Base-by-base conservation (phyloP, 148 eudicot genomes). In the Limonium bicolor region DNA sequence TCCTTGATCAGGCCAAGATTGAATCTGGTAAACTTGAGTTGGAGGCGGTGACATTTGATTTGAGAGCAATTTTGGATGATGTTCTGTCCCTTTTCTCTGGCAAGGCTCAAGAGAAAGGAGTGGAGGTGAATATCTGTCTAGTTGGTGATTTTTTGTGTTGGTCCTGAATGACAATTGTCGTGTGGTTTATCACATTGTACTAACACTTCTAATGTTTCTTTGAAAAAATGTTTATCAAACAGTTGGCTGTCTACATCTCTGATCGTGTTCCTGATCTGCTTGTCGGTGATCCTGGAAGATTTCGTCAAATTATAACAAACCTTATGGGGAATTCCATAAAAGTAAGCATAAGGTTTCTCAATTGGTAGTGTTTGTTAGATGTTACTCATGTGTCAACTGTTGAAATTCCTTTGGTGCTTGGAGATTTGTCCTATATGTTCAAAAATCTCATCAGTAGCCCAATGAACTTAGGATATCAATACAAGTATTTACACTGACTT, bases 1-100 rank as follows among this genome's bases (percentile, higher is more conserved):
- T 90, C 62, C 73, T 90, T 57, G 97, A 90, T 60, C 97, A 77
- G 66, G 97, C 97, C n/a, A 88, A 88, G 63, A 88, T 88, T 13
- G 94, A 88, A 53, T 69, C 97, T 52, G 94, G 94, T 18, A 90
- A 77, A 63, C 74, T 90, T 27, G 97, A 84, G 75, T 78, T 90
- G 33, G 97, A 84, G 58, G 79, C 87, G 17, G 73, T 84, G 54
- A 68, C 67, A 18, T 90, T 90, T 58, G 82, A 90, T 54, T 64
- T 84, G 47, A 57, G 95, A 24, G 86, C 70, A 15, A 90, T 84
- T 58, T 54, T 90, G 38, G 97, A 90, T 59, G 95, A 90, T 41
- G 86, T 90, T 22, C 52, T 84, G 53, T 84, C 97, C 6, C 87
- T 90, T 34, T 84, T 84, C 66, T 84, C 97, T 8, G 95, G 84